These are phyloP conservation scores for Eimeria tenella DNA, from an alignment of 169 alveolate species.

Conservation along the genomic window DNA sequence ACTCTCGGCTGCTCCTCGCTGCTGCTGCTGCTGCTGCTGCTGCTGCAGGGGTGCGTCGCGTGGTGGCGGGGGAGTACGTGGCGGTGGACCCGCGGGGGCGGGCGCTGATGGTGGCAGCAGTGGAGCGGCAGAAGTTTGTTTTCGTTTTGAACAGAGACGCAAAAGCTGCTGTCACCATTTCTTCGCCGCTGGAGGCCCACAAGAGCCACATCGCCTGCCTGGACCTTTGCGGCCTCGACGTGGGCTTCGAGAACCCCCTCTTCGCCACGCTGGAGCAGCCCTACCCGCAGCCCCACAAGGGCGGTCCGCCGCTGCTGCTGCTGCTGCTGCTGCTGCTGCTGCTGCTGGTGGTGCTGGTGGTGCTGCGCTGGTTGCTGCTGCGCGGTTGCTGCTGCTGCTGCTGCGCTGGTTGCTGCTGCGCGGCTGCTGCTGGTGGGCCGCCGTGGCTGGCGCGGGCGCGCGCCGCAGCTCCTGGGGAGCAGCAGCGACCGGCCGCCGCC, in stretches of 20 bases:
- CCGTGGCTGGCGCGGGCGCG: too few relatives aligned
- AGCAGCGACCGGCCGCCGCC: too few relatives aligned
- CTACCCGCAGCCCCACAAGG: background rate
- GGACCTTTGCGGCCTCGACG: conserved; percentile 96
- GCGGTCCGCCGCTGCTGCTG: background rate
- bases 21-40: background rate
- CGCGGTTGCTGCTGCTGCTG: too few relatives aligned
- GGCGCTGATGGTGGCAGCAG: conserved; percentile 98
- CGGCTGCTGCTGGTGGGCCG: too few relatives aligned
- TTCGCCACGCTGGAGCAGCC: conserved; percentile 98
- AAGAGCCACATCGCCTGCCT: conserved; percentile 95
- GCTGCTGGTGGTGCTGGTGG: background rate
- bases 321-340: background rate
- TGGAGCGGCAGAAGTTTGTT: conserved; percentile 98
- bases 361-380: background rate
- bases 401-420: too few relatives aligned
- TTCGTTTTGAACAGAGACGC: conserved; percentile 97
- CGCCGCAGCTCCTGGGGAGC: background rate
- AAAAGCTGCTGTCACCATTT: conserved; percentile 95
- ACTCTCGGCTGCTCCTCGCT: background rate
- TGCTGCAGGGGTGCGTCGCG: conserved; percentile 66
- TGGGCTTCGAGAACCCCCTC: conserved; percentile 96
- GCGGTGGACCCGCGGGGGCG: conserved; percentile 99
- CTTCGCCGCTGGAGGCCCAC: conserved; percentile 97
- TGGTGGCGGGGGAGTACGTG: conserved; percentile 97